phyloP scores from a whole-genome alignment of 2,329 filamentous ascomycete species.

The Hysterium pulicare region DNA sequence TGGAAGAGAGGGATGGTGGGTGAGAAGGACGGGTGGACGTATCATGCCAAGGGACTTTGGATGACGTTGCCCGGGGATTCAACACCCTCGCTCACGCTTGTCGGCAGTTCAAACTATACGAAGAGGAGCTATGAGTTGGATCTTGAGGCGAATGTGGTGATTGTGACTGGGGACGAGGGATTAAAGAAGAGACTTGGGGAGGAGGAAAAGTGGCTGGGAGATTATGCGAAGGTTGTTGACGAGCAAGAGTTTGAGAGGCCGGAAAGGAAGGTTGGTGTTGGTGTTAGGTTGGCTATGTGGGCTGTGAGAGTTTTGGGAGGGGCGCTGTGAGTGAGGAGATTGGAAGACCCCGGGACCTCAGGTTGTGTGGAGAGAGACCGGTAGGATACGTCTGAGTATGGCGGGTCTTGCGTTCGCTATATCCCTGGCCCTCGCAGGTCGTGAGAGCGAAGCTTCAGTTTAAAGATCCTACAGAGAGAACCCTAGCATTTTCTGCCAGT shows the following conservation, averaged over 20 bases:
- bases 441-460: no score
- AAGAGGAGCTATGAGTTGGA: slow-evolving; percentile 90
- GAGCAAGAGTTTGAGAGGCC: slow-evolving; percentile 75
- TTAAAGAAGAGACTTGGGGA: slow-evolving; percentile 71
- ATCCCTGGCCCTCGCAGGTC: no score
- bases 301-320: slow-evolving; percentile 83
- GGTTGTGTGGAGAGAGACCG: no score
- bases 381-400: no score
- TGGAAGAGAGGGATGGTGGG: slow-evolving; percentile 83
- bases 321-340: no score
- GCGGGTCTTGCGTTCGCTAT: no score
- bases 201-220: slow-evolving; percentile 77
- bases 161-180: slow-evolving; percentile 73
- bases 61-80: slow-evolving; percentile 65
- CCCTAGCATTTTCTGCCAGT: no score
- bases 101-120: slow-evolving; percentile 95
- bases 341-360: no score
- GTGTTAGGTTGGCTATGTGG: slow-evolving; percentile 90
- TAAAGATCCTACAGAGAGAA: no score
- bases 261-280: slow-evolving; percentile 79
- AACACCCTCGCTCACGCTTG: slow-evolving; percentile 70
- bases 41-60: slow-evolving; percentile 97
- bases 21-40: slow-evolving; percentile 85
- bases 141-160: slow-evolving; percentile 81
- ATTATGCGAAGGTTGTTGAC: slow-evolving; percentile 66